Conservation (phyloP, 345 rosid genomes). For the Moricandia moricandioides region DNA sequence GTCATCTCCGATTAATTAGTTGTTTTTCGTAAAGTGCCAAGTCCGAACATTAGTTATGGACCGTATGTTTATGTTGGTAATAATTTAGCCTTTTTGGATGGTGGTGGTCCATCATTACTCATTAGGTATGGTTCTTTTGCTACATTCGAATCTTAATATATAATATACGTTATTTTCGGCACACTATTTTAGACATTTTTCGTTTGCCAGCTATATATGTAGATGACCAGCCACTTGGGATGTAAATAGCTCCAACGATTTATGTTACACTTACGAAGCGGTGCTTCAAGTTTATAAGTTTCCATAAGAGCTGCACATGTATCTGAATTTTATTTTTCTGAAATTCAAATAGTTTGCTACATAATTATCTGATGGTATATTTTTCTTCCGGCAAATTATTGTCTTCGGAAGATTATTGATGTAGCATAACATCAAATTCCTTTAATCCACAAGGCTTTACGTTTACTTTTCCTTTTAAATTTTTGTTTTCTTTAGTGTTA, state of each 20-base stretch:
- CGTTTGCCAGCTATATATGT: not conserved
- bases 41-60: not conserved
- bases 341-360: not conserved
- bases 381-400: not conserved
- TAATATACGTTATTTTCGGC: constrained; percentile 2
- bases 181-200: constrained; percentile 11
- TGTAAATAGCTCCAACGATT: not conserved
- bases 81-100: constrained; percentile 7
- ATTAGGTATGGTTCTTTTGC: constrained; percentile 19
- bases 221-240: constrained; percentile 10
- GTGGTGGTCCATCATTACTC: constrained; percentile 18
- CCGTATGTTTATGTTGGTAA: constrained; percentile 19
- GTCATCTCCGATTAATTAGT: not conserved
- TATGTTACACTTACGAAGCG: not conserved
- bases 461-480: too few species aligned
- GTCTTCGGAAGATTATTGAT: not conserved
- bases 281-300: not conserved
- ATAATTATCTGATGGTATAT: not conserved
- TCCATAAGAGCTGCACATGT: not conserved
- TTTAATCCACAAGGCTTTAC: too few species aligned
- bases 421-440: too few species aligned
- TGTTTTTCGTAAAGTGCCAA: not conserved
- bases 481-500: too few species aligned
- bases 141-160: constrained; percentile 2
- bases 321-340: not conserved